Evolutionary conservation across 441 rosid species (phyloP), one percentile per base, ranked within the genome.

Genomic region (Erysimum cheiri): DNA sequence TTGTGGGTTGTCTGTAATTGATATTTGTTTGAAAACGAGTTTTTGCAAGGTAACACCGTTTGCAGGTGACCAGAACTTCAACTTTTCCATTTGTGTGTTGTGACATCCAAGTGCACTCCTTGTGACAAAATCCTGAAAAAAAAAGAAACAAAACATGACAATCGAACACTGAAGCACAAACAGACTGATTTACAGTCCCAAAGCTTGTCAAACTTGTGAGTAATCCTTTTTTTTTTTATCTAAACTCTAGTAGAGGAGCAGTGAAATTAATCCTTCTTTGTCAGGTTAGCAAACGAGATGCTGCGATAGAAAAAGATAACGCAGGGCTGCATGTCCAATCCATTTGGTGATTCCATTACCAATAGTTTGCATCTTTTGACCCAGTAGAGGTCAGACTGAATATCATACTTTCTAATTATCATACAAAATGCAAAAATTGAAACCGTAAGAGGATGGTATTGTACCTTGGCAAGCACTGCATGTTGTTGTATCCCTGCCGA

Each of bases 391-490:
- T 32, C 46, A 33, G 24, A 50, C 8, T 6, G 1, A 24, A 50
- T n/a, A 8, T 49, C 6, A 35, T 48, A 53, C 11, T 26, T 33
- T 58, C 28, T 58, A 36, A 35, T 56, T 32, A 57, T n/a, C 36
- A 15, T 10, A 48, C 40, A 50, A 50, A 70, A 58, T 47, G 47
- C 48, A 6, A 43, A 44, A 64, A 32, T 24, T 49, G 32, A 57
- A 67, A 69, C 48, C 64, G 57, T 14, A 71, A 69, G 47, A 72
- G 54, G 36, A 54, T 19, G 56, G 31, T 62, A 67, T 22, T 75
- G 46, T 88, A 93, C 97, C 98, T 84, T 72, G 85, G 81, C 98
- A 93, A 61, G 74, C 73, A 65, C 81, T 82, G 78, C 98, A 93
- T 54, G 71, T 88, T 66, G 88, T 84, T 5, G 86, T 78, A 76